phyloP scores from a whole-genome alignment of 129 eudicot species.

The Flaveria trinervia region DNA sequence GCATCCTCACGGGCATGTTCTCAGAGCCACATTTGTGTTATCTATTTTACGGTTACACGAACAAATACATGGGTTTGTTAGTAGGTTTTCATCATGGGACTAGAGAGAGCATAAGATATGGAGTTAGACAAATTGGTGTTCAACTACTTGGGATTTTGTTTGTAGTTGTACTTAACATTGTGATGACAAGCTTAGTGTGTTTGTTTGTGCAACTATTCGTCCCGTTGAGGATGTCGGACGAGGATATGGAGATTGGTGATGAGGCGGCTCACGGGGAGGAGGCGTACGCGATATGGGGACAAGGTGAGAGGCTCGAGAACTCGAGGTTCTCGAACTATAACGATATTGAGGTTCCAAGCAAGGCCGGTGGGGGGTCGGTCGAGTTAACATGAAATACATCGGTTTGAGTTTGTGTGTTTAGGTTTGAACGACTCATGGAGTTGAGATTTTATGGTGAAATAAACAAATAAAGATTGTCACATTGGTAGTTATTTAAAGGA shows the following conservation, averaged over 20 bases:
- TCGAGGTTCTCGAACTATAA: constrained; percentile 17
- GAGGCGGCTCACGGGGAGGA: constrained; percentile 22
- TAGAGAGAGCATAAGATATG: neutral
- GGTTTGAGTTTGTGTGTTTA: neutral
- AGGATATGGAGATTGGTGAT: constrained; percentile 18
- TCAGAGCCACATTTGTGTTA: constrained; percentile 14
- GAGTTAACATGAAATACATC: constrained; percentile 7
- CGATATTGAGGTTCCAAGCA: constrained; percentile 16
- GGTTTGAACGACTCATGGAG: constrained; percentile 13
- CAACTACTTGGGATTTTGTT: constrained; percentile 16
- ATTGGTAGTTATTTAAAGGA: neutral
- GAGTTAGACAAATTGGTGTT: constrained; percentile 13
- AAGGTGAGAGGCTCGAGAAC: constrained; percentile 16
- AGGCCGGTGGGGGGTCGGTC: constrained; percentile 13
- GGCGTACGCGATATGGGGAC: constrained; percentile 19
- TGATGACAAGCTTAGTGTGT: constrained; percentile 21
- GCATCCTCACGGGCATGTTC: constrained; percentile 13
- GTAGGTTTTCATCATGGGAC: neutral
- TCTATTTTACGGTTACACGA: neutral
- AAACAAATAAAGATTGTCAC: neutral
- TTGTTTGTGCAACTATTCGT: constrained; percentile 21
- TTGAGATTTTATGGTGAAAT: neutral
- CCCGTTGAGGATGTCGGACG: constrained; percentile 19
- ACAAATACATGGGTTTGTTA: constrained; percentile 17
- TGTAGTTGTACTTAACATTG: neutral